A percentile compares a stretch with the other conserved stretches of the same genome.
Conservation (phyloP, 192 early-diverging fungal species). For the Coemansia sp. region DNA sequence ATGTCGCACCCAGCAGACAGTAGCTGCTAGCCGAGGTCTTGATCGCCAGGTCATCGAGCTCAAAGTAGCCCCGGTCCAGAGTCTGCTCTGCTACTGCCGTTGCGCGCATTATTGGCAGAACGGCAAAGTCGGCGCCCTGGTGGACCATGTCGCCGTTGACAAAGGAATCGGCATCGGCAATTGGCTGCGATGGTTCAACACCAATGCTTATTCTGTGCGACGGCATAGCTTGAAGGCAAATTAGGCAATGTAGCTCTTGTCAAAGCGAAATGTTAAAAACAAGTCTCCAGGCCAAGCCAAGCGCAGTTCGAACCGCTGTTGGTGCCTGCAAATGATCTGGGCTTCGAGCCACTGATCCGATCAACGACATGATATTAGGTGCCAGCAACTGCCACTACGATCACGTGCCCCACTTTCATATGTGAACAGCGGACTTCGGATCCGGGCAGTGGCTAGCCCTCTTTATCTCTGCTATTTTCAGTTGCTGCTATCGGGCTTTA, state of each 20-base stretch:
- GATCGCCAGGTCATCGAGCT: constrained; percentile 17
- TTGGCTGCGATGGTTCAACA: constrained; percentile 12
- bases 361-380: too few relatives aligned
- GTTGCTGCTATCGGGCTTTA: neutral
- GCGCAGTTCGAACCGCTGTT: too few relatives aligned
- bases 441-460: neutral
- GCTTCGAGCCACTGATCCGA: too few relatives aligned
- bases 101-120: constrained; percentile 13
- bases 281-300: too few relatives aligned
- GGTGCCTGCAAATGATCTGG: too few relatives aligned
- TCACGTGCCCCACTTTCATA: too few relatives aligned
- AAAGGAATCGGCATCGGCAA: constrained; percentile 25
- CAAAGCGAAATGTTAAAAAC: too few relatives aligned
- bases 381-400: too few relatives aligned
- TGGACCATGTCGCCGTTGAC: constrained; percentile 6
- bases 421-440: too few relatives aligned
- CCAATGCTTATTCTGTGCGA: constrained; percentile 30
- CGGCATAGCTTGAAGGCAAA: too few relatives aligned
- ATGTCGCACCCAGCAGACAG: constrained; percentile 25
- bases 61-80: constrained; percentile 14
- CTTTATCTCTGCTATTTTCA: neutral
- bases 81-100: neutral
- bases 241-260: too few relatives aligned
- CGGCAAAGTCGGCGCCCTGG: constrained; percentile 30
- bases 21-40: constrained; percentile 27